Conservation (phyloP, 1,139 yeast species). For the Lodderomyces theae region DNA sequence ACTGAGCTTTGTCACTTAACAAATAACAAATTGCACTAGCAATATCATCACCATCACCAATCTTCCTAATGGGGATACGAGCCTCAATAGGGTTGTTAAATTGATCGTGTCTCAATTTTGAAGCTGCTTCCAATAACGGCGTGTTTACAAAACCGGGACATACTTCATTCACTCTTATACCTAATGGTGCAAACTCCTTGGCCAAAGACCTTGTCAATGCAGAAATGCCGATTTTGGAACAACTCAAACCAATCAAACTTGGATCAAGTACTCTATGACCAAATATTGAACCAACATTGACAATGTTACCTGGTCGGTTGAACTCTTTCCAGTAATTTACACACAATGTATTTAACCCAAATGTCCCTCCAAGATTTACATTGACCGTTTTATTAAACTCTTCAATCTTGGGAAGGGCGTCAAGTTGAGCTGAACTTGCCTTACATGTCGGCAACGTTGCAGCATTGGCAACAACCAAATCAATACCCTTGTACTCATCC, state of each 20-base stretch:
- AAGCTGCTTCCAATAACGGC: conserved; percentile 24
- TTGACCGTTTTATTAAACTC: conserved; percentile 65
- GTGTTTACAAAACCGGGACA: conserved; percentile 26
- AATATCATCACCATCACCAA: conserved; percentile 41
- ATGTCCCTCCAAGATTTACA: conserved; percentile 71
- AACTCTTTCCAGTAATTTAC: conserved; percentile 72
- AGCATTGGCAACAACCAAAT: conserved; percentile 78
- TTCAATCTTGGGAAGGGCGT: conserved; percentile 34
- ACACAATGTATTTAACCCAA: conserved; percentile 65
- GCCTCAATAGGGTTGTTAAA: conserved; percentile 18
- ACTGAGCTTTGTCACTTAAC: conserved; percentile 39
- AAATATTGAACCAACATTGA: conserved; percentile 57
- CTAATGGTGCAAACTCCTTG: conserved; percentile 15
- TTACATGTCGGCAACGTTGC: conserved; percentile 75
- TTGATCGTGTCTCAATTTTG: conserved; percentile 24
- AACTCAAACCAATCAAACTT: conserved; percentile 31
- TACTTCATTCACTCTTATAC: conserved; percentile 18
- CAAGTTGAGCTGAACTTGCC: no score
- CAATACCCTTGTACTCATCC: conserved; percentile 61
- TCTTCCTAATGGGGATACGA: conserved; percentile 36
- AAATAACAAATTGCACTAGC: conserved; percentile 47
- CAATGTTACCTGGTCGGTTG: conserved; percentile 70
- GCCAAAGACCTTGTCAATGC: conserved; percentile 16
- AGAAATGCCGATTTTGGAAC: conserved; percentile 17
- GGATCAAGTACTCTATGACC: conserved; percentile 15